Base-by-base conservation (phyloP, 1,284 basidiomycete genomes). In the Cutaneotrichosporon daszewskae region DNA sequence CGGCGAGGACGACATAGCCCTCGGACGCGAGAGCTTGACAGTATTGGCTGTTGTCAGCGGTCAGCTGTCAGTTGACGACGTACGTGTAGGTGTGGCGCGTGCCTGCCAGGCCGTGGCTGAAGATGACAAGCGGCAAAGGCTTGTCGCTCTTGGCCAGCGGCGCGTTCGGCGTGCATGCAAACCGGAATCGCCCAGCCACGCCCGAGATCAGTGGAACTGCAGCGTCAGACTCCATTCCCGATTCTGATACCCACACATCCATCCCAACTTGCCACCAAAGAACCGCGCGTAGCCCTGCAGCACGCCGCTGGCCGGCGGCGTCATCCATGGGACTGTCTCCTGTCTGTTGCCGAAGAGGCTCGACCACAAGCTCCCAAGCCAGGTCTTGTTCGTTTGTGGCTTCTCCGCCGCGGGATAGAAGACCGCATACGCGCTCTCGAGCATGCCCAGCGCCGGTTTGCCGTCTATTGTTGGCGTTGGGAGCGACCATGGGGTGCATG, bases 51-150 rank as follows among this genome's bases (percentile, higher is more conserved):
- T 23, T 19, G 28, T 41, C 24, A 42, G 41, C 31, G 44, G 12
- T 20, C 29, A 16, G 9, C 13, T n/a, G 23, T n/a, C 7, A 5
- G 4, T 16, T 11, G 9, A 8, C 18, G 28, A 49, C 59, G 28
- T 47, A 79, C 80, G 79, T 83, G 62, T 87, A 88, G 1, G 79
- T 78, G 1, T 79, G 84, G 18, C 80, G 72, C 31, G 77, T 80
- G 1, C 85, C 86, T n/a, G 79, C 82, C 11, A 89, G 75, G 16
- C 87, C 86, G 70, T 88, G 86, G 14, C 83, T 85, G 68, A 87
- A 87, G 34, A 87, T 76, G 23, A 86, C 77, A 13, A 88, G 74
- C 1, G 84, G 83, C 79, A 83, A 85, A 32, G 54, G 53, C 18
- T 36, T 18, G 10, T 37, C 22, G 27, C 25, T 32, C 11, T 29